Evolutionary conservation across 495 filamentous ascomycete species (phyloP), one percentile per base, ranked within the genome.

Genomic region (Glutinoglossum americanum): DNA sequence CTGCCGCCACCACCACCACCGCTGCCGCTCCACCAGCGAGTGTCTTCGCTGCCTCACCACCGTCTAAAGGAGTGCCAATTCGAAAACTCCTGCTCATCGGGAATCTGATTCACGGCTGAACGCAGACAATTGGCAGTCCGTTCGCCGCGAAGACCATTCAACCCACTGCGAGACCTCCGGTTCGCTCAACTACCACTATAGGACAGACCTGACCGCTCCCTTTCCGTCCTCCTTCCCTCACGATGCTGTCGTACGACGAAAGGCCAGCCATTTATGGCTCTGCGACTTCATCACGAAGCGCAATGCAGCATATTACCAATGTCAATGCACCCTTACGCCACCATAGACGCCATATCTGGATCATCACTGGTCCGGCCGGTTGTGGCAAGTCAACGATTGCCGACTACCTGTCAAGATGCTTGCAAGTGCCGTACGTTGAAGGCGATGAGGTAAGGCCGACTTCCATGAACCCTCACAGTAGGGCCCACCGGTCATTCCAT

Each of bases 341-440:
- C 0, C 61, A 65, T 17, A 68, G 80, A 60, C 85, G 85, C 61
- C 89, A 96, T 67, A 94, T 99, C 68, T 95, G 86, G 83, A 80
- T 97, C 61, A 86, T 99, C n/a, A 95, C 92, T 0, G 93, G 93
- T 7, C 93, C 93, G 17, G 89, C 93, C 19, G 93, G 93, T 15
- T 95, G 89, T 64, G 93, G 93, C 44, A 99, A 99, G 72, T 93
- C 82, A 63, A 95, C 92, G 10, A 82, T 97, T 47, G 93, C 88
- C 55, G 74, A 85, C 61, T 79, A 81, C 66, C 70, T 99, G 39
- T 80, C 87, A 57, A 72, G 78, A 13, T 70, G 78, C 33, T 76
- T 96, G 17, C 72, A 78, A 30, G 66, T 92, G 35, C 85, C 85
- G 3, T 99, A 87, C 68, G 78, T 99, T 21, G 93, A 99, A 71